Evolutionary conservation across 306 rosid genomes (phyloP).

Genomic region (Acacia crassicarpa): DNA sequence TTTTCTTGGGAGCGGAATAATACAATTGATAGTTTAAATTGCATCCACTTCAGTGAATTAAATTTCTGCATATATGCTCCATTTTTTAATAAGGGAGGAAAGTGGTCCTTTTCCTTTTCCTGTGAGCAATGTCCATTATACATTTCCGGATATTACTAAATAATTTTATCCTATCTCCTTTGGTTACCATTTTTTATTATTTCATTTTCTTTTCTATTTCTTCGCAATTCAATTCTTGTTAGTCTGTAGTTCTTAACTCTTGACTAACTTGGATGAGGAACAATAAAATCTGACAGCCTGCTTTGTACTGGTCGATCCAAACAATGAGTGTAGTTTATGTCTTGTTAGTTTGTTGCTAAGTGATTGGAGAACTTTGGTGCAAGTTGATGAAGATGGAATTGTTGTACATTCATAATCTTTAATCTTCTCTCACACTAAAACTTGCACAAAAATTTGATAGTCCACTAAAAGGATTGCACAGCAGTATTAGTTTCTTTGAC

Average conservation of each 20-base stretch:
- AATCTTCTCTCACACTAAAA: conserved; percentile 6
- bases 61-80: neutral
- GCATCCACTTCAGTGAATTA: neutral
- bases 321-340: conserved; percentile 4
- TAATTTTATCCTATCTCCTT: neutral
- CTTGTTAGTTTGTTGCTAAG: conserved; percentile 17
- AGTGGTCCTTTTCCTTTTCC: neutral
- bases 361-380: conserved; percentile 20
- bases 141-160: neutral
- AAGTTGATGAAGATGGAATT: conserved; percentile 9
- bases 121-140: neutral
- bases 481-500: conserved; percentile 62
- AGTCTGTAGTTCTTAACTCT: neutral
- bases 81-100: neutral
- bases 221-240: neutral
- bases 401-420: neutral
- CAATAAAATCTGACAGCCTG: neutral
- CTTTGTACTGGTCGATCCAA: neutral
- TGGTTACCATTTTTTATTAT: neutral
- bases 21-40: neutral
- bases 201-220: neutral
- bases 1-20: conserved; percentile 1
- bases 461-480: conserved; percentile 13
- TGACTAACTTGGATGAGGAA: conserved; percentile 9
- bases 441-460: neutral